phyloP scores from a whole-genome alignment of 2,329 filamentous ascomycete species.

The Balansia obtecta region DNA sequence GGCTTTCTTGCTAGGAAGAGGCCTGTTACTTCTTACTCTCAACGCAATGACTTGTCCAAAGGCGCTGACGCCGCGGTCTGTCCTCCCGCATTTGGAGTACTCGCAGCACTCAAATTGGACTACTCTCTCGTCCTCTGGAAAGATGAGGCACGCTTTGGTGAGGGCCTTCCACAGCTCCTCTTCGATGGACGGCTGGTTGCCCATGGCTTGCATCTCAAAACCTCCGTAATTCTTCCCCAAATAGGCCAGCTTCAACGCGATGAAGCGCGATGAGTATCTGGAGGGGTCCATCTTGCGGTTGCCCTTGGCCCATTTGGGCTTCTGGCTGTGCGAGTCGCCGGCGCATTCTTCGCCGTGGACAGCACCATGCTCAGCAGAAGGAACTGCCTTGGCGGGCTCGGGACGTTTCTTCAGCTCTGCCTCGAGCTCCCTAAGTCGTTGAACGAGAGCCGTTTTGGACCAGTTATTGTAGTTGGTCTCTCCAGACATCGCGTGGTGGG shows the following conservation, averaged over 20 bases:
- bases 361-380: constrained; percentile 3
- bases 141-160: constrained; percentile 69
- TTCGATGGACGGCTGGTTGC: constrained; percentile 70
- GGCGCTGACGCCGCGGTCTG: constrained; percentile 85
- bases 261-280: constrained; percentile 69
- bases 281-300: constrained; percentile 59
- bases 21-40: constrained; percentile 66
- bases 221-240: constrained; percentile 85
- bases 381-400: constrained; percentile 16
- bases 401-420: constrained; percentile 42
- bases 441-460: constrained; percentile 56
- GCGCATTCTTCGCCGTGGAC: no score
- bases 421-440: constrained; percentile 57
- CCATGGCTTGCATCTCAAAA: constrained; percentile 72
- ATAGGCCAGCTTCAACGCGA: constrained; percentile 91
- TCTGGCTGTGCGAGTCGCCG: neutral
- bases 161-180: constrained; percentile 90
- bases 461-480: constrained; percentile 47
- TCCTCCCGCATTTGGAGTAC: constrained; percentile 91
- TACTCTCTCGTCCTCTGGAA: constrained; percentile 47
- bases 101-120: constrained; percentile 76
- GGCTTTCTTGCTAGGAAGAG: constrained; percentile 29
- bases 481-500: constrained; percentile 16
- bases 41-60: constrained; percentile 92
- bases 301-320: constrained; percentile 25